Percentiles rank a stretch among this genome's conserved stretches.
phyloP scores from a whole-genome alignment of 1,284 basidiomycete genomes.

The Irpex rosettiformis region DNA sequence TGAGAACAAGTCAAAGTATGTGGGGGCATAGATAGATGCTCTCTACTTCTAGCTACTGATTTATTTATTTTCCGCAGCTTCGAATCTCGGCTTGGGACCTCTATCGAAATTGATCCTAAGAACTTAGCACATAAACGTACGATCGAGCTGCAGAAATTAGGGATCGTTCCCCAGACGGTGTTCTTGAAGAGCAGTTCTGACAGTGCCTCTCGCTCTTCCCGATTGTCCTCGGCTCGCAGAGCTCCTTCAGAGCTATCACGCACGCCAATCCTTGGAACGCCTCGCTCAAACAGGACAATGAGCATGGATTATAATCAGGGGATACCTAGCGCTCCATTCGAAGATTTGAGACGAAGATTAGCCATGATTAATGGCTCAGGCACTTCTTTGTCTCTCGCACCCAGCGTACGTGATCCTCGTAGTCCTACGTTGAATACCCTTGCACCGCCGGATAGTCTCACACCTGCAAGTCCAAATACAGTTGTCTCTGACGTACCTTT shows the following conservation, averaged over 20 bases:
- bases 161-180: conserved; percentile 93
- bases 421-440: conserved; percentile 29
- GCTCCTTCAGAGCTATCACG: conserved; percentile 35
- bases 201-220: conserved; percentile 37
- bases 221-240: conserved; percentile 33
- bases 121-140: conserved; percentile 41
- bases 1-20: conserved; percentile 57
- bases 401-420: conserved; percentile 42
- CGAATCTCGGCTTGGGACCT: conserved; percentile 54
- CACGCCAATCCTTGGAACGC: conserved; percentile 43
- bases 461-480: conserved; percentile 27
- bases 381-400: conserved; percentile 50
- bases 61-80: conserved; percentile 41
- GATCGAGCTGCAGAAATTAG: conserved; percentile 77
- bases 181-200: conserved; percentile 70
- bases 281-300: conserved; percentile 40
- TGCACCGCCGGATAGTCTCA: conserved; percentile 24
- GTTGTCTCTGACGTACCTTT: conserved; percentile 34
- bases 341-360: conserved; percentile 70
- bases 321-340: conserved; percentile 50
- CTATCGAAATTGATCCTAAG: conserved; percentile 60
- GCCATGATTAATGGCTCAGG: conserved; percentile 67
- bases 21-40: too few species aligned
- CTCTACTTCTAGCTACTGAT: too few species aligned
- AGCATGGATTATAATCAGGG: conserved; percentile 39